Conservation (phyloP, 441 rosid species). For the Daphne laureola region DNA sequence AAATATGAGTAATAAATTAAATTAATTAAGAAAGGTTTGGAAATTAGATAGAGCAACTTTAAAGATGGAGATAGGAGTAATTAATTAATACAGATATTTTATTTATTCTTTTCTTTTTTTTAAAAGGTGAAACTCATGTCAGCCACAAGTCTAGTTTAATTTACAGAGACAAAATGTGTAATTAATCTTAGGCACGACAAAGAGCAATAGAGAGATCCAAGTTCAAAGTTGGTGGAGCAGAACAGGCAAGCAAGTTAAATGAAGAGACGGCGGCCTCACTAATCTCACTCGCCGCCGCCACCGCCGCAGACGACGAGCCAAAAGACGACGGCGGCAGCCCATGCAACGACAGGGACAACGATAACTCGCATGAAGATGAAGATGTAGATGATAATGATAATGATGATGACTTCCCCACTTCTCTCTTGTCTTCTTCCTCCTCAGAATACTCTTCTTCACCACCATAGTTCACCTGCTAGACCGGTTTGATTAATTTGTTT, state of each 20-base stretch:
- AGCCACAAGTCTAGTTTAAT: no score
- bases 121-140: no score
- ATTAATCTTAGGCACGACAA: constrained; percentile 31
- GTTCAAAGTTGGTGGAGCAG: constrained; percentile 29
- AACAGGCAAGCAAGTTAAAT: constrained; percentile 26
- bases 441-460: no score
- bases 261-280: constrained; percentile 63
- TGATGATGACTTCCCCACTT: constrained; percentile 1
- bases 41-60: no score
- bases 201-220: constrained; percentile 85
- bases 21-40: no score
- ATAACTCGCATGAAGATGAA: constrained; percentile 45
- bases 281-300: constrained; percentile 57
- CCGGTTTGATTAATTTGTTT: no score
- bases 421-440: constrained; percentile 19
- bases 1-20: no score
- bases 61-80: no score
- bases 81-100: no score
- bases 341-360: constrained; percentile 47
- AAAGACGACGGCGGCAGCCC: constrained; percentile 33
- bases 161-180: background rate
- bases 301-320: constrained; percentile 43
- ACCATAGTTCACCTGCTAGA: no score
- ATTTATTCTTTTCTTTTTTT: no score
- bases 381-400: no score